Evolutionary conservation across 805 yeast species (phyloP), one percentile per base, ranked within the genome.

Genomic region (Starmerella lactis-condensi): DNA sequence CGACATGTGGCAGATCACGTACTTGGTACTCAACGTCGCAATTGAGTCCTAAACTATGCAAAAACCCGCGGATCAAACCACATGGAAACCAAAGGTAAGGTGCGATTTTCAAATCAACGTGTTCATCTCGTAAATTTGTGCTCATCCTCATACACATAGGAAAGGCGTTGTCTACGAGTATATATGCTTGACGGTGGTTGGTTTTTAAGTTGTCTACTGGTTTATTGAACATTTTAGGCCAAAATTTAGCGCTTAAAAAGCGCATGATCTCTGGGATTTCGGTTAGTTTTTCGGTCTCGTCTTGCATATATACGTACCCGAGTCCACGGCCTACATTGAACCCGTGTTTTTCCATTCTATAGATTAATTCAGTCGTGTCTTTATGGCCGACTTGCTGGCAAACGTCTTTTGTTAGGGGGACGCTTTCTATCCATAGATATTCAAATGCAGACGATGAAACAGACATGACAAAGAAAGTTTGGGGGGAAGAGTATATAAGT

Each of bases 151-250:
- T 44, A 25, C 77, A 63, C 31, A 66, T 58, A 33, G 62, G 62
- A 56, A 73, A 75, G 32, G 56, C 56, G 48, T 65, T 68, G 49
- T 79, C 93, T 7, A 78, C 68, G 26, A 79, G 59, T 17, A 81
- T 85, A 51, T 70, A 78, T 0, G 83, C 76, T 5, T 89, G 75
- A 23, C 91, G 57, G 51, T 89, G 95, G 49, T 89, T 89, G 1
- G 98, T 89, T 38, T 92, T 67, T 36, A 89, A 61, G 43, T 81
- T 82, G 50, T 83, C 95, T 61, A 89, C 78, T 50, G 77, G 94
- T 53, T 82, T 85, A 23, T 72, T 69, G 54, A 69, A 81, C 18
- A 85, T 49, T 32, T 65, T 56, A 43, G 67, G 71, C 96, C 96
- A 89, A 18, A 83, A 75, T 43, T 83, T 95, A 28, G 92, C 65